Conservation (phyloP, 495 filamentous ascomycete genomes). For the Talaromyces stipitatus region DNA sequence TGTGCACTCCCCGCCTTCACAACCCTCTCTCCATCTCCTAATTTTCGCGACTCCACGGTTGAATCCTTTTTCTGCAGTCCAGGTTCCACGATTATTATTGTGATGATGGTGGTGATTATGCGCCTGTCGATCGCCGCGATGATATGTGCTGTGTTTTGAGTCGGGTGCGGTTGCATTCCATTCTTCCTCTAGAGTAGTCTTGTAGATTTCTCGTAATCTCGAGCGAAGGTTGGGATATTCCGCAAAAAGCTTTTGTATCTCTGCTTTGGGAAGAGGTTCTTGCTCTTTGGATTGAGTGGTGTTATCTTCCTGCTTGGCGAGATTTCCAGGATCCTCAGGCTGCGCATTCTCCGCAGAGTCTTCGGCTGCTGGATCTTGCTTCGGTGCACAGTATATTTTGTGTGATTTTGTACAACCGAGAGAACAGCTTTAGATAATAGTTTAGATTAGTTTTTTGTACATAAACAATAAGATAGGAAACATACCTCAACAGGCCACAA, state of each 20-base stretch:
- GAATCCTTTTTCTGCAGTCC: conserved; percentile 41
- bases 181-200: conserved; percentile 39
- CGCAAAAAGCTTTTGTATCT: conserved; percentile 43
- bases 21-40: conserved; percentile 29
- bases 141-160: conserved; percentile 8
- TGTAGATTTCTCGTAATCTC: conserved; percentile 45
- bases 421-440: conserved; percentile 50
- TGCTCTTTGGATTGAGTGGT: conserved; percentile 10
- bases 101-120: neutral
- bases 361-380: conserved; percentile 12
- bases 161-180: conserved; percentile 18
- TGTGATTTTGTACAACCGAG: conserved; percentile 60
- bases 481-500: conserved; percentile 57
- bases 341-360: neutral
- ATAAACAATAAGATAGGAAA: neutral
- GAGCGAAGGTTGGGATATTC: conserved; percentile 43
- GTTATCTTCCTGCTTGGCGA: conserved; percentile 9
- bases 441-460: neutral
- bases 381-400: conserved; percentile 43
- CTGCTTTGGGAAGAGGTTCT: conserved; percentile 19
- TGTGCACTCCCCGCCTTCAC: conserved; percentile 29
- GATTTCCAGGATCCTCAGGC: conserved; percentile 5
- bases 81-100: conserved; percentile 28
- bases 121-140: neutral
- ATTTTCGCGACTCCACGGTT: conserved; percentile 35